phyloP scores from a whole-genome alignment of 345 rosid species.

The Rubroshorea leprosula region DNA sequence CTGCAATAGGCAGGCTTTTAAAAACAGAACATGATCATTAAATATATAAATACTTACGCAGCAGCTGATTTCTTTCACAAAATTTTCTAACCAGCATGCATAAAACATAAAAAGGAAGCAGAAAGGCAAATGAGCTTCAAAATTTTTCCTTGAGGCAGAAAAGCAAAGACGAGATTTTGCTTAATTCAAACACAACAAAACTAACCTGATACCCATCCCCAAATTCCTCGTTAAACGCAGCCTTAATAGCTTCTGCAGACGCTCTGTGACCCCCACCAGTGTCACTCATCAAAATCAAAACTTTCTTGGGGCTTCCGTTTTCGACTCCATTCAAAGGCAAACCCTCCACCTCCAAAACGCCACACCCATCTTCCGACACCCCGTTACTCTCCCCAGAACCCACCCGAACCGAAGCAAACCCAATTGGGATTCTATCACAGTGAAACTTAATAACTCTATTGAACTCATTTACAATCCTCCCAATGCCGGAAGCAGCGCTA shows the following conservation, averaged over 20 bases:
- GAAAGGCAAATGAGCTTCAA: constrained; percentile 8
- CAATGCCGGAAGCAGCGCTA: constrained; percentile 34
- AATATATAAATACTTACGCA: constrained; percentile 12
- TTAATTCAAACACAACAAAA: not conserved
- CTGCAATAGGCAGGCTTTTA: constrained; percentile 58
- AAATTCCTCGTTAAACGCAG: constrained; percentile 75
- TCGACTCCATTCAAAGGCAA: constrained; percentile 46
- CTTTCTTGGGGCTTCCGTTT: constrained; percentile 58
- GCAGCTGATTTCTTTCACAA: not conserved
- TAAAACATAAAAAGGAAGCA: constrained; percentile 1
- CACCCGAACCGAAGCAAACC: constrained; percentile 63
- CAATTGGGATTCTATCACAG: constrained; percentile 70
- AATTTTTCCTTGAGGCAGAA: not conserved
- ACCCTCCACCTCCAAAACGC: constrained; percentile 54
- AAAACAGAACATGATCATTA: constrained; percentile 12
- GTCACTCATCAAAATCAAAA: constrained; percentile 96
- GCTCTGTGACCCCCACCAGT: constrained; percentile 99
- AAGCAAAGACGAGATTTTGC: not conserved
- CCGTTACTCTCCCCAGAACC: constrained; percentile 46
- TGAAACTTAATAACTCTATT: constrained; percentile 61
- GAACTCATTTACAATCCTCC: constrained; percentile 51
- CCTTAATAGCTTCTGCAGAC: constrained; percentile 93
- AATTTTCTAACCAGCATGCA: constrained; percentile 2
- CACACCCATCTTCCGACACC: constrained; percentile 41
- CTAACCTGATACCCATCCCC: constrained; percentile 96